Base-by-base conservation (phyloP, 2,329 filamentous ascomycete genomes). In the Penicillium corylophilum region DNA sequence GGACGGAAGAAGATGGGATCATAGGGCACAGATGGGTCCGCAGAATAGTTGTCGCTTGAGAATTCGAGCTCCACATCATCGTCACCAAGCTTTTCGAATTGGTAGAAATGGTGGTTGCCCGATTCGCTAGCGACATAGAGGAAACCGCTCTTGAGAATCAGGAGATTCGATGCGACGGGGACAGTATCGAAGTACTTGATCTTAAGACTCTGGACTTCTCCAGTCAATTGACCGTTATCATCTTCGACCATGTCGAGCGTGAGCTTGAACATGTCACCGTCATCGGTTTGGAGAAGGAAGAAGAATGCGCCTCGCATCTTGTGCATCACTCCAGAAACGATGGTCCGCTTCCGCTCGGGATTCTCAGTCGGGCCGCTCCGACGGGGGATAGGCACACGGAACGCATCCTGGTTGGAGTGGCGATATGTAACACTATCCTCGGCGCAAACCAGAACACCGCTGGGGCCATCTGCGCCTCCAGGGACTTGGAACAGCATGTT, bases 111-210 rank as follows among this genome's bases (percentile, higher is more conserved):
- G 68, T 95, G 89, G 68, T 96, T 94, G 26, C 95, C 94, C 57
- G 88, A 91, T 71, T 99, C 93, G 65, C 89, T 90, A 7, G 91
- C 90, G 47, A 93, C 88, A 65, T 94, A 99, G 10, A 99, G 81
- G 67, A 96, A 99, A 24, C 94, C 95, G 59, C 91, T 96, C 74
- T 96, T 96, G 60, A 99, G 74, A 60, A 99, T 96, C 69, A 91
- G 90, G 40, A 99, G 81, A 66, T 84, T 95, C 0, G 89, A 86
- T 0, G 92, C 90, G 33, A 95, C 80, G 0, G 95, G 93, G 3
- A 96, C 88, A 0, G 94, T 99, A 65, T 99, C 94, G 64, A 97
- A 99, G 72, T 97, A 99, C 71, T 96, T 96, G 74, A 99, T 89
- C 71, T 90, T 94, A 51, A 99, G 77, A 52, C 86, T 82, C 63